These are phyloP conservation scores for Trichoderma guizhouense DNA, from an alignment of 2,329 filamentous ascomycete species.

Conservation along the genomic window DNA sequence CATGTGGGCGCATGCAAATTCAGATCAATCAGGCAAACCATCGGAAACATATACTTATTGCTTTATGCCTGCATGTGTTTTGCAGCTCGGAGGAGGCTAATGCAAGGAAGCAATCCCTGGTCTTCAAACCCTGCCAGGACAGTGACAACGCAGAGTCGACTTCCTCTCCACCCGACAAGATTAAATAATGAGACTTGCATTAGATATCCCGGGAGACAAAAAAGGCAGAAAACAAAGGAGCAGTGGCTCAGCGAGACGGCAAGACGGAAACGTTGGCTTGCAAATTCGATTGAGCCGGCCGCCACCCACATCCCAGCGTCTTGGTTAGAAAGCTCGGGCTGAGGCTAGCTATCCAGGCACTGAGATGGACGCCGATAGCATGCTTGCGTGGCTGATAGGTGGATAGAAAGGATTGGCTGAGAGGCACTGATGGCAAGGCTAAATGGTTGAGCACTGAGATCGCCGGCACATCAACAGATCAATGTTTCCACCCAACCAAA, in stretches of 20 bases:
- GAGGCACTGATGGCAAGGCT: not conserved
- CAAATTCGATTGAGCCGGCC: not conserved
- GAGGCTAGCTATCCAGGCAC: slow-evolving; percentile 3
- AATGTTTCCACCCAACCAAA: not conserved
- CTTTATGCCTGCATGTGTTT: not conserved
- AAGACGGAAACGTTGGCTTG: not conserved
- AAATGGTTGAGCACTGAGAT: not conserved
- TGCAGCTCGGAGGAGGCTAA: not conserved
- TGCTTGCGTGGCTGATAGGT: not conserved
- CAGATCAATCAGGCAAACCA: not conserved
- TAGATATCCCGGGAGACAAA: not conserved
- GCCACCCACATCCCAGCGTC: not conserved
- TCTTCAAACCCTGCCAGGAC: not conserved
- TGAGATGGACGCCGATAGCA: not conserved
- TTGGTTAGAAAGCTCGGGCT: not conserved
- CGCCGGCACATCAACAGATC: slow-evolving; percentile 10
- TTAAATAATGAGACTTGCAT: slow-evolving; percentile 1
- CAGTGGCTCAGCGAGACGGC: not conserved
- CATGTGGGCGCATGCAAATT: not conserved
- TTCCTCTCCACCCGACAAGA: not conserved
- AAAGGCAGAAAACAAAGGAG: not conserved
- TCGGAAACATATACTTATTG: not conserved
- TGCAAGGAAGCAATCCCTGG: slow-evolving; percentile 5
- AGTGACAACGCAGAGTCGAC: not conserved
- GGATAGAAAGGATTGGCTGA: not conserved